Conservation (phyloP, 768 basidiomycete genomes). For the Termitomyces sp. region DNA sequence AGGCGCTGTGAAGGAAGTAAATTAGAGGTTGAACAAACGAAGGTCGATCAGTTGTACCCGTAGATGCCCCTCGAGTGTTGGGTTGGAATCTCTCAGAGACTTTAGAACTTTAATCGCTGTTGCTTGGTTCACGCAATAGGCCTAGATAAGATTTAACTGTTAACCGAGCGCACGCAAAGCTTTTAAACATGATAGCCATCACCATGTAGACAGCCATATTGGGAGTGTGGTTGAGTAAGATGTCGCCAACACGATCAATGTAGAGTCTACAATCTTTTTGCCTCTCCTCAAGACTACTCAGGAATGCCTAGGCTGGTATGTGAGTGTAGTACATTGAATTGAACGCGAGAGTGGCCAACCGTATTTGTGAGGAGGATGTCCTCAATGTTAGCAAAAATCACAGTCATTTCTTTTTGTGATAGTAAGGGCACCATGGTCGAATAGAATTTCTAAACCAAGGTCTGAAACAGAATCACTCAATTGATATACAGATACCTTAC, state of each 20-base stretch:
- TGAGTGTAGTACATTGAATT: not conserved
- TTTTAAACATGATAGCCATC: conserved; percentile 11
- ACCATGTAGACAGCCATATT: conserved; percentile 77
- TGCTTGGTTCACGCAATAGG: conserved; percentile 88
- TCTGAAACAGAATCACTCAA: not conserved
- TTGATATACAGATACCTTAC: conserved; percentile 31
- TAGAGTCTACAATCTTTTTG: conserved; percentile 92
- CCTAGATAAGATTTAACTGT: conserved; percentile 35
- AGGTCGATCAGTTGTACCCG: conserved; percentile 41
- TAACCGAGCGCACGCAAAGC: not conserved
- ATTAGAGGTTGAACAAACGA: not conserved
- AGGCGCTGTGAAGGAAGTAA: conserved; percentile 41
- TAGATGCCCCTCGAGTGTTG: conserved; percentile 58
- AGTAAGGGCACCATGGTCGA: conserved; percentile 59
- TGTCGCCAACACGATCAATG: conserved; percentile 78
- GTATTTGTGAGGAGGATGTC: conserved; percentile 89
- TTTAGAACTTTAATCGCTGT: conserved; percentile 74
- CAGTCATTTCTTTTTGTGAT: conserved; percentile 69
- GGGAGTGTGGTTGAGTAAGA: conserved; percentile 50
- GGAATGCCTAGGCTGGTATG: conserved; percentile 53
- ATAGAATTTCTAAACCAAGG: conserved; percentile 69
- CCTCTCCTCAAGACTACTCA: conserved; percentile 85
- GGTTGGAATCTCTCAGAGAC: conserved; percentile 62
- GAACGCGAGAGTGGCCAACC: conserved; percentile 30
- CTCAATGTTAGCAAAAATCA: conserved; percentile 91